Conservation (phyloP, 2,329 filamentous ascomycete genomes). For the Hortaea werneckii region DNA sequence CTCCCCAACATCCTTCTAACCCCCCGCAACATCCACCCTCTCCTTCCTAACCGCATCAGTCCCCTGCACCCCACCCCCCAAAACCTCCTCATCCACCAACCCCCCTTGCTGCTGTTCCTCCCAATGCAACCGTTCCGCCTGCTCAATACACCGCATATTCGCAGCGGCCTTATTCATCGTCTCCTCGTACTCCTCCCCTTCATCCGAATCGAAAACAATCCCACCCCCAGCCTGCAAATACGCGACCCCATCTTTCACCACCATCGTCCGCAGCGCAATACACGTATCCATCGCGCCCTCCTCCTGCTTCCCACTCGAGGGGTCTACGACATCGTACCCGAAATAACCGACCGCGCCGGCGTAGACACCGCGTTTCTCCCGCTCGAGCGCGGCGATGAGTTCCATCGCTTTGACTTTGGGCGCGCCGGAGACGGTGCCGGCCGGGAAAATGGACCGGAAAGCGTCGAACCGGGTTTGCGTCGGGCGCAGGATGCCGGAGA, state of each 20-base stretch:
- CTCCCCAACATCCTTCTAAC: too few species aligned
- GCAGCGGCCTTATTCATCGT: slow-evolving; percentile 93
- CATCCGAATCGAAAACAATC: slow-evolving; percentile 90
- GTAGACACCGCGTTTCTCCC: slow-evolving; percentile 90
- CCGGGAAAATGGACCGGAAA: slow-evolving; percentile 88
- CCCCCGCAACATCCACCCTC: too few species aligned
- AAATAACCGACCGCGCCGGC: slow-evolving; percentile 96
- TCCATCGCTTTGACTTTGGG: slow-evolving; percentile 97
- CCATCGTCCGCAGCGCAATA: slow-evolving; percentile 79
- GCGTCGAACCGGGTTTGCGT: slow-evolving; percentile 88
- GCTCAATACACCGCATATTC: slow-evolving; percentile 78
- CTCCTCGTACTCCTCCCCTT: slow-evolving; percentile 85
- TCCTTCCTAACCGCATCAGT: too few species aligned
- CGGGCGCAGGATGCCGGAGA: slow-evolving; percentile 78
- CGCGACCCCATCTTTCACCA: slow-evolving; percentile 80
- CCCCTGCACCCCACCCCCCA: neutral
- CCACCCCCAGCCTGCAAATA: slow-evolving; percentile 85
- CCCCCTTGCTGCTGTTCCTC: neutral
- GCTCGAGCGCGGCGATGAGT: slow-evolving; percentile 85
- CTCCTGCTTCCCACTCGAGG: slow-evolving; percentile 44
- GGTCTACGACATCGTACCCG: slow-evolving; percentile 65
- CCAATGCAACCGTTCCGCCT: slow-evolving; percentile 55
- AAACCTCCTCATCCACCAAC: neutral
- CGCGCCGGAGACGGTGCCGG: slow-evolving; percentile 87
- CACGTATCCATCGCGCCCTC: slow-evolving; percentile 90